A percentile compares a stretch with the other conserved stretches of the same genome.
Conservation (phyloP, 2,329 filamentous ascomycete species). For the Cordyceps pruinosa region DNA sequence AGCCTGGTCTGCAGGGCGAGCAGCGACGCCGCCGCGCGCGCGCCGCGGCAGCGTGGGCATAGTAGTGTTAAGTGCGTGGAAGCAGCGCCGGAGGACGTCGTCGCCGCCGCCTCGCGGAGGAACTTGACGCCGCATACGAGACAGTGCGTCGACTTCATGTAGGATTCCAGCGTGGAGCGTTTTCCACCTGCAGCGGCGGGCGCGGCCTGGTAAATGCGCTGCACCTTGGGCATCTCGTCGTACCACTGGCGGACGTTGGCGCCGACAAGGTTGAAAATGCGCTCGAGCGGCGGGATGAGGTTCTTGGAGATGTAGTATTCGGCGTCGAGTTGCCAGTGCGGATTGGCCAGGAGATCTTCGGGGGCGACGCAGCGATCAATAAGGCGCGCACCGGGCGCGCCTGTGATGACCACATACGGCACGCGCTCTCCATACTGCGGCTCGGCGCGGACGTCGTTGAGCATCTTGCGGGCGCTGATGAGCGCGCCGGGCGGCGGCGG, state of each 20-base stretch:
- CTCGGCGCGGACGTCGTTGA: conserved; percentile 76
- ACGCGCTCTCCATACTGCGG: conserved; percentile 94
- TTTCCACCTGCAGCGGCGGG: conserved; percentile 25
- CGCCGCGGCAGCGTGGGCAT: conserved; percentile 50
- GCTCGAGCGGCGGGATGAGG: conserved; percentile 85
- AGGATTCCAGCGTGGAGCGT: conserved; percentile 83
- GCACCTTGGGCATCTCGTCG: conserved; percentile 91
- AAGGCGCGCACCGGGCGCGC: conserved; percentile 76
- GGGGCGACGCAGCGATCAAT: conserved; percentile 88
- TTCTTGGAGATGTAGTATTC: conserved; percentile 98
- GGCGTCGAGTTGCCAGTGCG: conserved; percentile 75
- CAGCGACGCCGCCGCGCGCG: conserved; percentile 51
- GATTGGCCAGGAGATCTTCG: conserved; percentile 69
- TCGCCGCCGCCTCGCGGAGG: conserved; percentile 18
- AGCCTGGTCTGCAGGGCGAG: conserved; percentile 57
- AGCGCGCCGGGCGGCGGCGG: conserved; percentile 79
- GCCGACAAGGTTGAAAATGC: conserved; percentile 93
- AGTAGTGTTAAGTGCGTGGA: conserved; percentile 31
- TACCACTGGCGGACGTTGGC: conserved; percentile 90
- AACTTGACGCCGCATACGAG: conserved; percentile 63
- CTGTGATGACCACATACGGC: conserved; percentile 87
- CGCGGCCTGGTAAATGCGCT: conserved; percentile 50
- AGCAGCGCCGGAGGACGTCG: background rate
- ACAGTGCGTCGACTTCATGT: conserved; percentile 76
- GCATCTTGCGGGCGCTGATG: conserved; percentile 80